Conservation (phyloP, 2,329 filamentous ascomycete genomes). For the Arthrobotrys sphaeroides region DNA sequence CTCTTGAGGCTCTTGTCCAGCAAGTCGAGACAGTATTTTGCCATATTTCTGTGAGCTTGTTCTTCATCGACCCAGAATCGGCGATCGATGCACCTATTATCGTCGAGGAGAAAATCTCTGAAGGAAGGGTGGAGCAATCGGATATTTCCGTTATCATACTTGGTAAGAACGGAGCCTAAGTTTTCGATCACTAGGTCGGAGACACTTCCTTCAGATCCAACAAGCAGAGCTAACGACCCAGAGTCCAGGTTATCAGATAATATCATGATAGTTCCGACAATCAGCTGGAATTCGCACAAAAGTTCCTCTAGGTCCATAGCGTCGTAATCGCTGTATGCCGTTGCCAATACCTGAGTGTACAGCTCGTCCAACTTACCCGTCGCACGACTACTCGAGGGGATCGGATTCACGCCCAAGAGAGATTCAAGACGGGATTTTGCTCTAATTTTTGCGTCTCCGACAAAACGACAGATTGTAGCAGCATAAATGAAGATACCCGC, state of each 20-base stretch:
- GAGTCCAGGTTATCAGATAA: neutral
- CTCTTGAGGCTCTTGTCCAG: neutral
- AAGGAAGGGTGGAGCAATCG: neutral
- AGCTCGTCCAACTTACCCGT: neutral
- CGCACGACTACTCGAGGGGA: neutral
- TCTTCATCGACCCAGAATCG: neutral
- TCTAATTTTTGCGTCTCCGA: neutral
- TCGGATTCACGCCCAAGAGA: neutral
- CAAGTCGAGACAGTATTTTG: neutral
- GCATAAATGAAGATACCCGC: constrained; percentile 2
- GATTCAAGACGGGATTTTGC: neutral
- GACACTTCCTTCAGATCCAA: neutral
- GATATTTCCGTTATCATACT: neutral
- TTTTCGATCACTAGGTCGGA: neutral
- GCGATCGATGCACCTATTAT: neutral
- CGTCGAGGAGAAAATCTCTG: neutral
- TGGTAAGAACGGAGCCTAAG: neutral
- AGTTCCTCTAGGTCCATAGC: neutral
- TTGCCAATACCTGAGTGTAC: neutral
- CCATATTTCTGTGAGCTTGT: neutral
- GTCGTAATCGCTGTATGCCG: neutral
- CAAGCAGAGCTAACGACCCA: neutral
- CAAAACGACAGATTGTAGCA: neutral
- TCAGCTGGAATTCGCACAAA: neutral
- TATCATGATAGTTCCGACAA: neutral